These are phyloP conservation scores for Colletotrichum tanaceti DNA, from an alignment of 2,329 filamentous ascomycete genomes.

Conservation along the genomic window DNA sequence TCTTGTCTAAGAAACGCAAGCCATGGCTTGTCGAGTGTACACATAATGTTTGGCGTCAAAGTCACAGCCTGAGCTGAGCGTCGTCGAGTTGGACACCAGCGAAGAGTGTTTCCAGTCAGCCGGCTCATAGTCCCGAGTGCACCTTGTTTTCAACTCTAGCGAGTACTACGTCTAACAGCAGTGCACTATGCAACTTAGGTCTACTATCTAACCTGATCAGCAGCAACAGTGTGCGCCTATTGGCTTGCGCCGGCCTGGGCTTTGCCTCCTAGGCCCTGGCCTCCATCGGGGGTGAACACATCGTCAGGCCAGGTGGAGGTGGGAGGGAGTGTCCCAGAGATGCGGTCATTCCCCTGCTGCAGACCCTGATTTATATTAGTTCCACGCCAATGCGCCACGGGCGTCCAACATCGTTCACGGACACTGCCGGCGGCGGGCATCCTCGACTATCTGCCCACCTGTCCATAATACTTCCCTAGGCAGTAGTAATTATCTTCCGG, in stretches of 20 bases:
- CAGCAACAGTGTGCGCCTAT: neutral
- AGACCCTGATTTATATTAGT: constrained; percentile 1
- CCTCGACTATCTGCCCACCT: neutral
- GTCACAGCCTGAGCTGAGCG: too few species aligned
- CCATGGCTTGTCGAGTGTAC: neutral
- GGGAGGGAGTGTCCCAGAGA: neutral
- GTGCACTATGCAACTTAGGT: too few species aligned
- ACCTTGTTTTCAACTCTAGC: too few species aligned
- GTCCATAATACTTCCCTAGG: too few species aligned
- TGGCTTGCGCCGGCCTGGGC: neutral
- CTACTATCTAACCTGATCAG: too few species aligned
- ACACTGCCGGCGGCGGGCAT: neutral
- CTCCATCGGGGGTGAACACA: neutral
- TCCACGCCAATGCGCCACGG: constrained; percentile 22
- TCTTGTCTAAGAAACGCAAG: neutral
- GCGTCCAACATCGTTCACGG: neutral
- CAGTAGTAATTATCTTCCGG: too few species aligned
- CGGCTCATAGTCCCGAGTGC: neutral
- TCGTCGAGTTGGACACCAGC: too few species aligned
- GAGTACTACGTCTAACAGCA: too few species aligned
- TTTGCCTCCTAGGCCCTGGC: too few species aligned
- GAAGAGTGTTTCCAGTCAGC: neutral
- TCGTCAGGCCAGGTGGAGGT: neutral
- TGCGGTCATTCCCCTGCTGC: constrained; percentile 19
- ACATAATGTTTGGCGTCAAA: too few species aligned